Base-by-base conservation (phyloP, 495 filamentous ascomycete genomes). In the Penicillium roqueforti region DNA sequence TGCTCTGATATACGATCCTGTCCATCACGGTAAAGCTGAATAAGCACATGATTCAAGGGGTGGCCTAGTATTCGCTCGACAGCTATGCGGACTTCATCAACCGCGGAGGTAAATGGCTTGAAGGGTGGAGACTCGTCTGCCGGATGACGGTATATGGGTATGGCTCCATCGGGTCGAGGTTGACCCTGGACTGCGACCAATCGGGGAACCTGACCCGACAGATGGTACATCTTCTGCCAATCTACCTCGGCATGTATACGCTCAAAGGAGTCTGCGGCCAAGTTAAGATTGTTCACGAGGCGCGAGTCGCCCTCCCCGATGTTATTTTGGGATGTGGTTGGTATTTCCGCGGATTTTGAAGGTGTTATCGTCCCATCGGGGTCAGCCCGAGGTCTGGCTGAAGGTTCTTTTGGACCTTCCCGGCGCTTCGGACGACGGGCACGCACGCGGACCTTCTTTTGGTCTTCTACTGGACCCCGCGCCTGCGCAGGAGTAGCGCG, bases 1-100 rank as follows among this genome's bases (percentile, higher is more conserved):
- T 99, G 93, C 63, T 99, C 95, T 8, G 91, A 95, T 55, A 99
- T 99, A 59, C 88, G 87, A 67, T 98, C 93, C n/a, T 85, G 80
- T 18, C 95, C 92, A 59, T 82, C 78, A 9, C 93, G 91, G 62
- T 98, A 98, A 38, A 92, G 81, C 65, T 98, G 93, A 31, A 97
- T 92, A 13, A 98, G 77, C 9, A 87, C 91, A 62, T 98, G 93
- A 64, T 98, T 98, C 14, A 97, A 73, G 6, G 87, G 78, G 63
- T 97, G 95, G 6, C 87, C 82, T 5, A 96, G 73, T 9, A 81
- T 74, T 29, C 78, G 74, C 59, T 96, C 86, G 4, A 89, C 80
- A 31, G 76, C 74, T 14, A 76, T 59, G 25, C 87, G 85, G 40
- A 96, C 87, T 32, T 75, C 68, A 26, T 83, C 73, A 0, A 97